Conservation (phyloP, 1,284 basidiomycete species). For the Pterula multifida region DNA sequence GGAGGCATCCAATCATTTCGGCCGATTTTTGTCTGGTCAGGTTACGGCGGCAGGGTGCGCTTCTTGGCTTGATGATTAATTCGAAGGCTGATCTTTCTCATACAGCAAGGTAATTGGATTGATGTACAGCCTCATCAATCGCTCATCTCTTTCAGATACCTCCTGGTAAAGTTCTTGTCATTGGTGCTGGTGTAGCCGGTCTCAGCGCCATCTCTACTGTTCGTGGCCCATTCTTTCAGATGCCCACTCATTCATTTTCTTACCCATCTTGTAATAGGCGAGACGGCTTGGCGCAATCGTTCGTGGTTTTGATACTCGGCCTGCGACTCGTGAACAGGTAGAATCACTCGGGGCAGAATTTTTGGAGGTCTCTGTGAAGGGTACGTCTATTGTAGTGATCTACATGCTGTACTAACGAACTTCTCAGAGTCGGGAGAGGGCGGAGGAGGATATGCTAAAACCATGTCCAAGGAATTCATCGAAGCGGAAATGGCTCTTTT, state of each 20-base stretch:
- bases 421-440: slow-evolving; percentile 72
- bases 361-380: slow-evolving; percentile 42
- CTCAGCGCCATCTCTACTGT: slow-evolving; percentile 77
- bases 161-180: slow-evolving; percentile 75
- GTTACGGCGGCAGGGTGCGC: slow-evolving; percentile 77
- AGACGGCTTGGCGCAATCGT: slow-evolving; percentile 76
- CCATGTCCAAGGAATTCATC: slow-evolving; percentile 83
- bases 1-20: slow-evolving; percentile 79
- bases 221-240: slow-evolving; percentile 13
- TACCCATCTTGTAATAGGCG: slow-evolving; percentile 31
- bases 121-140: slow-evolving; percentile 7
- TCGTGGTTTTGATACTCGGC: slow-evolving; percentile 74
- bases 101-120: slow-evolving; percentile 17
- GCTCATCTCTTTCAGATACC: slow-evolving; percentile 43
- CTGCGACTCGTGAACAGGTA: slow-evolving; percentile 76
- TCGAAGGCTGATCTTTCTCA: slow-evolving; percentile 9
- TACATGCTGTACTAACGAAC: slow-evolving; percentile 11
- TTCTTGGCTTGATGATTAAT: slow-evolving; percentile 3
- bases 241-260: not conserved
- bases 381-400: not conserved
- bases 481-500: slow-evolving; percentile 84
- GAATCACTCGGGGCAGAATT: slow-evolving; percentile 82
- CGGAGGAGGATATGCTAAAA: slow-evolving; percentile 77
- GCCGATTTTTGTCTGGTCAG: slow-evolving; percentile 78
- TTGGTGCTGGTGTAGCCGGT: slow-evolving; percentile 79